Evolutionary conservation across 257 asterid species (phyloP).

Genomic region (Asclepias syriaca): DNA sequence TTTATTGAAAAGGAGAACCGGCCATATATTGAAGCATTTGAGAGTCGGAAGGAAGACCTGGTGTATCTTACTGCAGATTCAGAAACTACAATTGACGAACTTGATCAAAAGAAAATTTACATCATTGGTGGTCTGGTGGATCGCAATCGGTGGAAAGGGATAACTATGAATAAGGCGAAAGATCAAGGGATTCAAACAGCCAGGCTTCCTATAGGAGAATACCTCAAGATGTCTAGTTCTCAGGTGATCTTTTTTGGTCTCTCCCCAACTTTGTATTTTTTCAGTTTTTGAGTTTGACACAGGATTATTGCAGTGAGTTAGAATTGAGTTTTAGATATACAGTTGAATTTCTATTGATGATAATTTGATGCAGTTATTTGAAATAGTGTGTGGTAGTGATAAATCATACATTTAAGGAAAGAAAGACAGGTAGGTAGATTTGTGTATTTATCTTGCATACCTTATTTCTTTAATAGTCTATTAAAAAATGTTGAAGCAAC

Average conservation of each 20-base stretch:
- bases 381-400: too few species aligned
- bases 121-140: conserved; percentile 97
- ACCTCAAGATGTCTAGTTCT: conserved; percentile 91
- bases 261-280: not conserved
- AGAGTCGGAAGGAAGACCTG: conserved; percentile 62
- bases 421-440: too few species aligned
- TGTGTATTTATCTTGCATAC: not conserved
- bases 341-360: too few species aligned
- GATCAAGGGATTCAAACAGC: conserved; percentile 94
- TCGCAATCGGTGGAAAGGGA: conserved; percentile 94
- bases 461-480: not conserved
- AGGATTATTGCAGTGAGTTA: not conserved
- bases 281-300: not conserved
- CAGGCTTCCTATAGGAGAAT: conserved; percentile 81
- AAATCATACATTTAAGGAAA: too few species aligned
- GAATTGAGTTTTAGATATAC: not conserved
- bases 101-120: conserved; percentile 72
- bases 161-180: conserved; percentile 79
- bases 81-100: conserved; percentile 62
- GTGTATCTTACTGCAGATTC: conserved; percentile 97
- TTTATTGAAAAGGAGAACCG: conserved; percentile 65
- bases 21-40: conserved; percentile 65
- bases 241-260: conserved; percentile 44
- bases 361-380: too few species aligned
- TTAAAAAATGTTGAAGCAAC: not conserved